phyloP scores from a whole-genome alignment of 2,329 filamentous ascomycete species.

The Microascus cirrosus region DNA sequence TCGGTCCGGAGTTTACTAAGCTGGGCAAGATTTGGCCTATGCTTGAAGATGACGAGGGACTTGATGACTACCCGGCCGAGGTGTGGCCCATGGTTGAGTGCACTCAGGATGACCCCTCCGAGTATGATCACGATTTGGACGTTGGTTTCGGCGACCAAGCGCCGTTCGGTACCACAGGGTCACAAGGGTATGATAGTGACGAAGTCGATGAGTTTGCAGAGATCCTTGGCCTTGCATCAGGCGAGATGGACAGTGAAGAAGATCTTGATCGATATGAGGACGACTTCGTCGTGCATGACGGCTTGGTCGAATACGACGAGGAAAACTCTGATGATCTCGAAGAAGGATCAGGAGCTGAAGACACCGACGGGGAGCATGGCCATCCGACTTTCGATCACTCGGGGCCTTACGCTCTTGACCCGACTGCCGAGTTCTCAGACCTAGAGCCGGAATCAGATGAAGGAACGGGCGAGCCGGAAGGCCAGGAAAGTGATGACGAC shows the following conservation, averaged over 20 bases:
- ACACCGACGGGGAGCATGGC: conserved; percentile 11
- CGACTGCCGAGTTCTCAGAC: conserved; percentile 16
- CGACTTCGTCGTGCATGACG: conserved; percentile 24
- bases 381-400: not conserved
- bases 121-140: conserved; percentile 5
- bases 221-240: not conserved
- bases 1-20: conserved; percentile 11
- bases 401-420: conserved; percentile 5
- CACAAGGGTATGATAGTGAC: not conserved
- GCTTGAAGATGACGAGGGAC: not conserved
- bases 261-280: conserved; percentile 23
- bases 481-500: not conserved
- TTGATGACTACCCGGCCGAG: conserved; percentile 9
- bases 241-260: conserved; percentile 7
- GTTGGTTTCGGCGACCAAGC: not conserved
- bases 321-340: not conserved
- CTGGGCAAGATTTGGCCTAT: not conserved
- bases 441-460: conserved; percentile 13
- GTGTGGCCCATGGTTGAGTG: conserved; percentile 19
- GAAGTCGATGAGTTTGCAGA: not conserved
- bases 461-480: not conserved
- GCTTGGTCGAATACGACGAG: conserved; percentile 14
- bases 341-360: conserved; percentile 12
- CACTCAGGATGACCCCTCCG: not conserved
- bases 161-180: too few relatives aligned